A percentile compares a stretch with the other conserved stretches of the same genome.
Conservation (phyloP, 2,329 filamentous ascomycete species). For the Colletotrichum trifolii region DNA sequence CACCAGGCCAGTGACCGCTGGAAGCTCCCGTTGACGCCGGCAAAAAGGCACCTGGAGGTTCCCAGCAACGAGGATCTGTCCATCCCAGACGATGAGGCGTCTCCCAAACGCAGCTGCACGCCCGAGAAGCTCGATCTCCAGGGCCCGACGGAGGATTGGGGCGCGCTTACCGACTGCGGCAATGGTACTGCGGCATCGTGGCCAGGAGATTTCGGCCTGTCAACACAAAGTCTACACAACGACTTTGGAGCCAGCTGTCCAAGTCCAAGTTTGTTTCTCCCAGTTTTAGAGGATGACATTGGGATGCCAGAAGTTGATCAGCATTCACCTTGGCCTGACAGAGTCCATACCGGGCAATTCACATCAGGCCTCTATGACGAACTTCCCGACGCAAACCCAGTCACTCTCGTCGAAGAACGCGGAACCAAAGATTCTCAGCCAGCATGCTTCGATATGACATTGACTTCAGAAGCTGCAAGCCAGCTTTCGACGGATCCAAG, state of each 20-base stretch:
- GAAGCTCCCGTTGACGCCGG: too few species aligned
- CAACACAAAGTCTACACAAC: neutral
- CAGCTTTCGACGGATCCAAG: neutral
- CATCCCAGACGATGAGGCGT: neutral
- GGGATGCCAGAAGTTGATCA: neutral
- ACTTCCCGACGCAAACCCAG: too few species aligned
- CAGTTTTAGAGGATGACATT: neutral
- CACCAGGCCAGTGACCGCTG: too few species aligned
- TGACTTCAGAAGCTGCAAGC: neutral
- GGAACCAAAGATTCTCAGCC: neutral
- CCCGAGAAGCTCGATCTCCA: neutral
- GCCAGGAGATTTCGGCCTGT: neutral
- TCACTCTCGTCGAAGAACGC: neutral
- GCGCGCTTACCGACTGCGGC: neutral
- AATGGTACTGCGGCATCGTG: neutral
- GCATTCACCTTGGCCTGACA: rapidly evolving
- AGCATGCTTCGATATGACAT: rapidly evolving
- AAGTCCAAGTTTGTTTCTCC: rapidly evolving
- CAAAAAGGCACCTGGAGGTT: too few species aligned
- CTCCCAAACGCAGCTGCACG: neutral
- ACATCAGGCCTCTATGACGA: too few species aligned
- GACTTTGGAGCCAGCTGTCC: neutral
- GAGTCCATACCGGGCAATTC: rapidly evolving
- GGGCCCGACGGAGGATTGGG: neutral
- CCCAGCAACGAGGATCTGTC: too few species aligned